Conservation (phyloP, 495 filamentous ascomycete genomes). For the Tuber borchii region DNA sequence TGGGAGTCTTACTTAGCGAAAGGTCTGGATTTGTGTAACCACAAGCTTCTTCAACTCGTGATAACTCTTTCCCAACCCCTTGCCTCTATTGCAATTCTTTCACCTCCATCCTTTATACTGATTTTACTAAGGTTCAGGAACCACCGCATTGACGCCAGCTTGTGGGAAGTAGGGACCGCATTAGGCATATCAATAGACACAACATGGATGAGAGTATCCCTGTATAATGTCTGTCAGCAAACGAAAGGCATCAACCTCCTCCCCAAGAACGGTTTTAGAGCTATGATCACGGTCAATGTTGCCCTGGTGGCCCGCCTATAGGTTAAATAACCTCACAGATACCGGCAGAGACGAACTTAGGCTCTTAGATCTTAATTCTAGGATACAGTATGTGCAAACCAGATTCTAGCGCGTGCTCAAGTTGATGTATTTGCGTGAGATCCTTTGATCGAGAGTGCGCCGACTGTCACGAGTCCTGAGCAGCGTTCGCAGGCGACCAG, state of each 20-base stretch:
- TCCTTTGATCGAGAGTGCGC: too few relatives aligned
- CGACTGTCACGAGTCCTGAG: too few relatives aligned
- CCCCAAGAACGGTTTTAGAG: neutral
- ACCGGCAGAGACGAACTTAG: neutral
- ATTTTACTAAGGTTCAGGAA: slow-evolving; percentile 31
- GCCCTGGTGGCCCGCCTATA: neutral
- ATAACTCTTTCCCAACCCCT: slow-evolving; percentile 21
- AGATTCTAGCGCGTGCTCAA: slow-evolving; percentile 7
- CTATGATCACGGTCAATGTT: neutral
- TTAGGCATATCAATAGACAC: neutral
- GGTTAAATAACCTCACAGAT: neutral
- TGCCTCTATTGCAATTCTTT: slow-evolving; percentile 13
- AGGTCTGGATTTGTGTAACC: slow-evolving; percentile 15
- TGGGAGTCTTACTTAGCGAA: slow-evolving; percentile 27
- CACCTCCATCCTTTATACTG: slow-evolving; percentile 31
- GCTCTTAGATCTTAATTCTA: neutral
- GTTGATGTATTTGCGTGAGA: too few relatives aligned
- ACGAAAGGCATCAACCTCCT: neutral
- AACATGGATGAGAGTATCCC: neutral
- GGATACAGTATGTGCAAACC: slow-evolving; percentile 20
- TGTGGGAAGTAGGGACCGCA: neutral
- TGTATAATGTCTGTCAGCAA: neutral
- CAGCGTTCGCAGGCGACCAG: too few relatives aligned
- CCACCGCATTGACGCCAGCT: neutral
- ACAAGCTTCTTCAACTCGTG: slow-evolving; percentile 29